Evolutionary conservation across 2,329 filamentous ascomycete species (phyloP), one percentile per base, ranked within the genome.

Genomic region (Talaromyces sp.): DNA sequence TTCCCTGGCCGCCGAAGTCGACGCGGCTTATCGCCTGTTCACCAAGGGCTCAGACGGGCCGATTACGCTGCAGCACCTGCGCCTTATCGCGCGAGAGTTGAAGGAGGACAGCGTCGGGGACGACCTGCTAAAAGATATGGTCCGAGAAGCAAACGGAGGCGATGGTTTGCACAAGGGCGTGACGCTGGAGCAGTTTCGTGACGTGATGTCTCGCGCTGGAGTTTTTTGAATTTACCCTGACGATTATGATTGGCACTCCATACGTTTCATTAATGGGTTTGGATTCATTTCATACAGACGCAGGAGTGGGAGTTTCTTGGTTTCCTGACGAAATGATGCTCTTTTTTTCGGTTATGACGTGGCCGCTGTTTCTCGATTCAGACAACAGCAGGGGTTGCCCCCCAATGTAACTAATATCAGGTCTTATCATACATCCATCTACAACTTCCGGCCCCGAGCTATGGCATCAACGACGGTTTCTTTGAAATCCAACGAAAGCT

Each of bases 81-180:
- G 86, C 70, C 82, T 89, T 69, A 88, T 97, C 58, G 92, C 93
- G 49, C 86, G 85, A 66, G 85, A 91, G 68, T 77, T 99, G 68
- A 90, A 91, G 75, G 91, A 96, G 76, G 91, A 87, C 56, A 67
- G 64, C 63, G 87, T 96, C 26, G 85, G 86, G 62, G 95, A 98
- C 69, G 88, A 91, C 55, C 77, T 96, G 70, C 78, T 99, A 70
- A 86, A 85, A 77, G 92, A 97, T 78, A 99, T 99, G 95, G 89
- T 99, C 61, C 79, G 92, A 55, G 93, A 98, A 80, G 95, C 93
- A 55, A 97, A 96, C 74, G 90, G 90, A 2, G 91, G 90, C 1
- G 86, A 83, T 4, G 88, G 89, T 17, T 83, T 89, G 11, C 84
- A 81, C 41, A 83, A 80, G 60, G 91, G 89, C 8, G 93, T 96